These are phyloP conservation scores for Yamadazyma phyllophila DNA, from an alignment of 805 yeast genomes.

Conservation along the genomic window DNA sequence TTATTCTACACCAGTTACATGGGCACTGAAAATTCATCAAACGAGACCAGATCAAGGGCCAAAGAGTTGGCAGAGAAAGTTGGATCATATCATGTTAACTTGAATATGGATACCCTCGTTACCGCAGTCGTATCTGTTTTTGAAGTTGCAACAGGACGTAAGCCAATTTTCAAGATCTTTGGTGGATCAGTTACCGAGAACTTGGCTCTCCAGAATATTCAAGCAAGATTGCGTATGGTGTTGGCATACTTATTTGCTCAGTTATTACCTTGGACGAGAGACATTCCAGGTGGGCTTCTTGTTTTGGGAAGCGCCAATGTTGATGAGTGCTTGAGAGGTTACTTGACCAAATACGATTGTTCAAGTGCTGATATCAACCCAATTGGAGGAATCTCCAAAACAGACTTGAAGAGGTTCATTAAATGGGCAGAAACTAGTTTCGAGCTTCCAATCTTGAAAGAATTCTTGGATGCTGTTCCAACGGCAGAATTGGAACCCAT, in stretches of 20 bases:
- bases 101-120: slow-evolving; percentile 88
- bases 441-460: slow-evolving; percentile 71
- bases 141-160: slow-evolving; percentile 86
- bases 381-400: slow-evolving; percentile 97
- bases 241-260: slow-evolving; percentile 91
- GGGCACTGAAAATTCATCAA: slow-evolving; percentile 94
- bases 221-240: slow-evolving; percentile 95
- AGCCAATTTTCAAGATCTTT: slow-evolving; percentile 84
- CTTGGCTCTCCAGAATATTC: slow-evolving; percentile 92
- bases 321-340: slow-evolving; percentile 94
- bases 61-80: slow-evolving; percentile 67
- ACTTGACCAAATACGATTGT: slow-evolving; percentile 94
- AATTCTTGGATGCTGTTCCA: slow-evolving; percentile 88
- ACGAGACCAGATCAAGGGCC: slow-evolving; percentile 82
- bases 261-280: slow-evolving; percentile 91
- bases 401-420: slow-evolving; percentile 84
- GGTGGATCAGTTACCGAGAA: slow-evolving; percentile 94
- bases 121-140: slow-evolving; percentile 70
- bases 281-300: slow-evolving; percentile 69
- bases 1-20: slow-evolving; percentile 89
- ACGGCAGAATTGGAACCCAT: slow-evolving; percentile 98
- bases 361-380: slow-evolving; percentile 98
- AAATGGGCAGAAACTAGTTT: slow-evolving; percentile 70
- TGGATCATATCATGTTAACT: slow-evolving; percentile 87
- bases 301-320: slow-evolving; percentile 97